Conservation (phyloP, 78 protist species). For the Chrysochromulina tobinii region DNA sequence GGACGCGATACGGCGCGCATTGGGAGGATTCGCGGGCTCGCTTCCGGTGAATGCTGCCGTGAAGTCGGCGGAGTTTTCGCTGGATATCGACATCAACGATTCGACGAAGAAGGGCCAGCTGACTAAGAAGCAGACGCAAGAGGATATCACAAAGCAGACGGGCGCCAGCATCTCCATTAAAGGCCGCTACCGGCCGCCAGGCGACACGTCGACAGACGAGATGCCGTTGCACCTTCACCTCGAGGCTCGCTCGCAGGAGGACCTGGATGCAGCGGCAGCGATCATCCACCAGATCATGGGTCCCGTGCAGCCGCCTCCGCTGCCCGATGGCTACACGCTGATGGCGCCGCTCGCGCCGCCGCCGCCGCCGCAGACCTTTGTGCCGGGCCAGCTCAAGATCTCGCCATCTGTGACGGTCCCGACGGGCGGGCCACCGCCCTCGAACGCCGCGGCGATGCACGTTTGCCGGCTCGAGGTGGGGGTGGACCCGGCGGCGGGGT, state of each 20-base stretch:
- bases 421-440: background rate
- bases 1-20: too few relatives aligned
- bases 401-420: background rate
- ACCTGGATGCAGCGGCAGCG: background rate
- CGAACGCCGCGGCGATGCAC: too few relatives aligned
- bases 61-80: background rate
- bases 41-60: too few relatives aligned
- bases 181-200: constrained; percentile 15
- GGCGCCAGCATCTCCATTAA: background rate
- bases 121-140: constrained; percentile 8
- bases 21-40: too few relatives aligned
- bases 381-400: background rate
- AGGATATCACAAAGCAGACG: background rate
- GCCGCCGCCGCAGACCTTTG: background rate
- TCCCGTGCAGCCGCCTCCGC: background rate
- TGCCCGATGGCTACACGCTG: background rate
- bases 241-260: background rate
- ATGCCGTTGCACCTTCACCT: background rate
- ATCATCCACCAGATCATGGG: background rate
- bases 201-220: background rate
- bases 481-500: background rate
- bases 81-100: constrained; percentile 21
- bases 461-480: background rate
- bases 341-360: background rate
- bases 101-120: background rate